phyloP scores from a whole-genome alignment of 2,329 filamentous ascomycete species.

The Penicillium sp. region DNA sequence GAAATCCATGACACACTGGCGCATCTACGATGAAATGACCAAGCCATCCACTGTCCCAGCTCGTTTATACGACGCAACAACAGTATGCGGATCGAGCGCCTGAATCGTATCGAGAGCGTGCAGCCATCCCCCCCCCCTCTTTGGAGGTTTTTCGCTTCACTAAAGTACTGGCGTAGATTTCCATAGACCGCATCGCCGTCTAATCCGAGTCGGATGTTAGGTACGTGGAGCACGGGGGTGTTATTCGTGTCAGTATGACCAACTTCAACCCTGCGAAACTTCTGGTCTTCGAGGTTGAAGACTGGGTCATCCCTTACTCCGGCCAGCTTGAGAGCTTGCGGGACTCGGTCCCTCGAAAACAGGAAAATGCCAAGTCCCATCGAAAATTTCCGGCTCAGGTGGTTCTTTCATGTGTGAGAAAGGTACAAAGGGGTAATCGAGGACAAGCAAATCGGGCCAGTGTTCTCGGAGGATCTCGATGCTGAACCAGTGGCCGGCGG shows the following conservation, averaged over 20 bases:
- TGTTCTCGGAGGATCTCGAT: conserved; percentile 32
- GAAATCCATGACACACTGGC: conserved; percentile 11
- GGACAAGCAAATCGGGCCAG: conserved; percentile 31
- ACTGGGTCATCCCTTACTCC: background rate
- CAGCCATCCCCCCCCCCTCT: background rate
- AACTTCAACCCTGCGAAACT: conserved; percentile 28
- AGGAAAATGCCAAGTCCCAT: background rate
- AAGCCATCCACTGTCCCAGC: background rate
- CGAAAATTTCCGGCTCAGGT: conserved; percentile 2
- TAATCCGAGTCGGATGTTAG: conserved; percentile 40
- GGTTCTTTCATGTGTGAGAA: conserved; percentile 28
- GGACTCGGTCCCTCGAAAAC: background rate
- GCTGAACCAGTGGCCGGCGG: conserved; percentile 50
- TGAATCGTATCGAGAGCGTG: conserved; percentile 27
- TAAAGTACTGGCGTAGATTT: conserved; percentile 41
- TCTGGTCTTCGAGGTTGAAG: conserved; percentile 20
- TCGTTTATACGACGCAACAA: conserved; percentile 21
- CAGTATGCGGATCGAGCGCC: conserved; percentile 35
- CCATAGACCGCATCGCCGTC: conserved; percentile 48
- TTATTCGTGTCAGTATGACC: conserved; percentile 36
- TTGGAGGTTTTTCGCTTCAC: conserved; percentile 37
- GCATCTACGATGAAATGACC: background rate
- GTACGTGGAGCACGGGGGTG: conserved; percentile 43
- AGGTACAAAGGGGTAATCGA: conserved; percentile 25
- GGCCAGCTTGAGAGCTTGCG: background rate